Conservation (phyloP, 805 yeast species). For the Starmera amethionina region DNA sequence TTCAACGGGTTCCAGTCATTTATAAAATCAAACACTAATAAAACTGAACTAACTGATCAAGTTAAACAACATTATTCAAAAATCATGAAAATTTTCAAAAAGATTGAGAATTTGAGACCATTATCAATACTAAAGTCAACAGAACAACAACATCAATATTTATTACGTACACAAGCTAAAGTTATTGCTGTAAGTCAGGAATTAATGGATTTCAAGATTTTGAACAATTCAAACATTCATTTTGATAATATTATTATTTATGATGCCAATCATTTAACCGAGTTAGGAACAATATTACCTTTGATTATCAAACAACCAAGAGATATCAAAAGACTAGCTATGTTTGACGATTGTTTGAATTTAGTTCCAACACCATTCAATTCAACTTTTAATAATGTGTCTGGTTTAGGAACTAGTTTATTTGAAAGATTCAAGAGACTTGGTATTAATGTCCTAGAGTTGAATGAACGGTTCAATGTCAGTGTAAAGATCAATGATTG, state of each 20-base stretch:
- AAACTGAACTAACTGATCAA: not conserved
- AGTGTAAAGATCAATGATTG: not conserved
- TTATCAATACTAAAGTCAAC: constrained; percentile 12
- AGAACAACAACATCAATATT: constrained; percentile 12
- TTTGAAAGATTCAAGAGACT: constrained; percentile 16
- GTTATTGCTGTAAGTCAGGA: constrained; percentile 20
- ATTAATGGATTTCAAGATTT: constrained; percentile 3
- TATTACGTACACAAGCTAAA: constrained; percentile 17
- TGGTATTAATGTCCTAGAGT: constrained; percentile 10
- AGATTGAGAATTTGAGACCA: constrained; percentile 18
- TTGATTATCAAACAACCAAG: constrained; percentile 9
- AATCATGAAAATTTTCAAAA: constrained; percentile 15
- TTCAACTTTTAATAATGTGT: constrained; percentile 4
- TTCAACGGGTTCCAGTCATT: constrained; percentile 3
- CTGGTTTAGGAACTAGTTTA: constrained; percentile 14
- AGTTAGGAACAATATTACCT: constrained; percentile 23
- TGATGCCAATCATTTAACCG: constrained; percentile 24
- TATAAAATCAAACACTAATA: not conserved
- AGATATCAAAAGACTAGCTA: constrained; percentile 16
- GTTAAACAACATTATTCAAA: constrained; percentile 4
- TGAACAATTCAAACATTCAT: constrained; percentile 8
- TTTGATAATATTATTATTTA: constrained; percentile 23
- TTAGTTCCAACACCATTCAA: constrained; percentile 15
- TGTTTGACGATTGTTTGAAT: constrained; percentile 26
- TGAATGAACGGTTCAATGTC: constrained; percentile 1